Base-by-base conservation (phyloP, 352 stramenopile species). In the Phytophthora cryptogea region DNA sequence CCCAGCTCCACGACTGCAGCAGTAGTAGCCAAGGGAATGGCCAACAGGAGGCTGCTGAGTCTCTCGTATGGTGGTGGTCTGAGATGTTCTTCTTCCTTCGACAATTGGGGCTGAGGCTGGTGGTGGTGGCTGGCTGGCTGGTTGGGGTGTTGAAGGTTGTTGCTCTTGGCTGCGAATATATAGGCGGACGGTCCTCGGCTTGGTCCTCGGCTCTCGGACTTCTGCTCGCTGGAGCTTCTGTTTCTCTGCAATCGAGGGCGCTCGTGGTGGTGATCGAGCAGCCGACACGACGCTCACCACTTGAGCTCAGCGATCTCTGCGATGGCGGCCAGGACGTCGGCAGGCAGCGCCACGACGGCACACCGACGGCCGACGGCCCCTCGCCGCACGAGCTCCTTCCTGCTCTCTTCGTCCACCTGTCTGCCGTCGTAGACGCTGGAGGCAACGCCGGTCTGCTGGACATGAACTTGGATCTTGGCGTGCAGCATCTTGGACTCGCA, bases 301-400 rank as follows among this genome's bases (percentile, higher is more conserved):
- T 65, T 54, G 20, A 59, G 33, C 41, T 67, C 51, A 1, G 61
- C 47, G 27, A 62, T 63, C 36, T 64, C 51, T 58, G 60, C 45
- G 16, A 74, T 57, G 36, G 54, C 48, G n/a, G 39, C 28, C 8
- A 67, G 17, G 16, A 71, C 17, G 28, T 62, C 56, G 8, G 49
- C 14, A 0, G 67, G 53, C 11, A 80, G 50, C 7, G 41, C 47
- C 9, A 68, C 61, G 23, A 80, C 57, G 17, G 71, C 71, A 23
- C 48, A 63, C 17, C 71, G 68, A 8, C 71, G 71, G 11, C 71
- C 71, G 20, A 80, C 71, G 8, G 71, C 71, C n/a, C 71, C 71
- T 4, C 59, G 59, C 13, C 70, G 60, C 4, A 62, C 42, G 4
- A 80, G 44, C 26, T 72, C 59, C 33, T 74, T 68, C 43, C 47